Base-by-base conservation (phyloP, 2,329 filamentous ascomycete genomes). In the Uncinocarpus reesii region DNA sequence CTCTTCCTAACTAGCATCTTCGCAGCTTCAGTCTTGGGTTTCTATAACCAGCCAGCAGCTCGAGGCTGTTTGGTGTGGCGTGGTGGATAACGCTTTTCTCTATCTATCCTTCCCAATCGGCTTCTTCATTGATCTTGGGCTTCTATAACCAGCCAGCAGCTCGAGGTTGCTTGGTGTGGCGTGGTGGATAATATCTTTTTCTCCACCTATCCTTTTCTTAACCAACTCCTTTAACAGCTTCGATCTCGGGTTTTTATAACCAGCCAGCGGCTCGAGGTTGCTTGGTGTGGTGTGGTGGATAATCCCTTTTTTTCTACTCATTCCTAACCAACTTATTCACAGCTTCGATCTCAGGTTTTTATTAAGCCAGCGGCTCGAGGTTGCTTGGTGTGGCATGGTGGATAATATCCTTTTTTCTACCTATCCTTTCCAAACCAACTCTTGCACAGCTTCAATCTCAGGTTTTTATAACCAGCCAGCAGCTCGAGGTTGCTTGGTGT, bases 201-300 rank as follows among this genome's bases (percentile, higher is more conserved):
- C 31, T 34, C 11, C 26, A 28, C 13, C 13, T 6, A n/a, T 5
- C 34, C 26, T 28, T 28, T 28, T 11, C 11, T 28, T 11, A 6
- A 5, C 13, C 5, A n/a, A n/a, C 34, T 28, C 26, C 26, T 34
- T n/a, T 29, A 11, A 29, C 7, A 6, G 15, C 21, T 4, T 34
- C 31, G 31, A 34, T n/a, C 7, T 21, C 2, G 11, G 29, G 42
- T 2, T 10, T 16, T 7, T 23, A 48, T 48, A 48, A 41, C 45
- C 45, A 42, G 35, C 42, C 45, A 38, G 28, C 16, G 20, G 18
- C 36, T 48, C 45, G 34, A 38, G 31, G 34, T 38, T 21, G 35
- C 6, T 26, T 43, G 49, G 42, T 36, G 42, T 42, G 48, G 48
- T 36, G 42, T 50, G 48, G 42, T 18, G 48, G 48, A 49, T 36